phyloP scores from a whole-genome alignment of 2,329 filamentous ascomycete genomes.

The Cladosporium sp. region DNA sequence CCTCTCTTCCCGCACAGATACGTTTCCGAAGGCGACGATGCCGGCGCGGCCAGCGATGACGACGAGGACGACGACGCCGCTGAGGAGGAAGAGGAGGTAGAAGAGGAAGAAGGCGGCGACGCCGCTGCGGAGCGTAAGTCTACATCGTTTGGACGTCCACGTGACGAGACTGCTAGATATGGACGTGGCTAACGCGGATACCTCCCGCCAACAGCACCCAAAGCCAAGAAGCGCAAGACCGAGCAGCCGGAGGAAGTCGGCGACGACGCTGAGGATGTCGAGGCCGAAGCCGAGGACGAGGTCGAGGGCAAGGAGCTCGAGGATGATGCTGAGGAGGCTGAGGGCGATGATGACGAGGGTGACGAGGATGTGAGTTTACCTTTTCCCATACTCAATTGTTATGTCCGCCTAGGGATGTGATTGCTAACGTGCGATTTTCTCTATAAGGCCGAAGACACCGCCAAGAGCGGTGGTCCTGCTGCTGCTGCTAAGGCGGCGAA shows the following conservation, averaged over 20 bases:
- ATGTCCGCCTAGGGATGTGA: slow-evolving; percentile 4
- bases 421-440: not conserved
- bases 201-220: slow-evolving; percentile 22
- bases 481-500: slow-evolving; percentile 28
- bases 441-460: slow-evolving; percentile 24
- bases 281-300: slow-evolving; percentile 17
- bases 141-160: too few relatives aligned
- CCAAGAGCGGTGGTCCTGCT: slow-evolving; percentile 25
- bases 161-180: too few relatives aligned
- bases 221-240: slow-evolving; percentile 29
- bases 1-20: not conserved
- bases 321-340: slow-evolving; percentile 19
- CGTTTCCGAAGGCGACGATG: slow-evolving; percentile 11
- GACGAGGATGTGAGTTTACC: slow-evolving; percentile 18
- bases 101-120: not conserved
- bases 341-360: slow-evolving; percentile 19
- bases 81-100: slow-evolving; percentile 19
- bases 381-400: not conserved
- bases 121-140: slow-evolving; percentile 11
- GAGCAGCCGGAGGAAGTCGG: slow-evolving; percentile 21
- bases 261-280: slow-evolving; percentile 19
- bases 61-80: slow-evolving; percentile 21
- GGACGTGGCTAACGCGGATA: not conserved
- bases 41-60: slow-evolving; percentile 5
- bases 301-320: slow-evolving; percentile 18